These are phyloP conservation scores for Infundibulicybe gibba DNA, from an alignment of 768 basidiomycete species.

Conservation along the genomic window DNA sequence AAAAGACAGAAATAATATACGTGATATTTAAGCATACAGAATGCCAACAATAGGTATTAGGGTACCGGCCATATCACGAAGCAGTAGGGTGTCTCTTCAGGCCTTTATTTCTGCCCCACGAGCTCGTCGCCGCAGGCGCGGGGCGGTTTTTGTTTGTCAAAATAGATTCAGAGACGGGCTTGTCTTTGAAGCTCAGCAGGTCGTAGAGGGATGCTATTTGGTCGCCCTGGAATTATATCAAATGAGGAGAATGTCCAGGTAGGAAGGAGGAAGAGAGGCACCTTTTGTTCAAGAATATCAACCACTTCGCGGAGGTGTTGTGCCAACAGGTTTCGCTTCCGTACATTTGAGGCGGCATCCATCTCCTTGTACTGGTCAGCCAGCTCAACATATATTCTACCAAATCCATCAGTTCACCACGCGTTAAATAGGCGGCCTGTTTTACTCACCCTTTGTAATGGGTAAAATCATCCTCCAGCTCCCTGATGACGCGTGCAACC, in stretches of 20 bases:
- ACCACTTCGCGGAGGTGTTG: conserved; percentile 89
- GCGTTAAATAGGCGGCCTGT: conserved; percentile 2
- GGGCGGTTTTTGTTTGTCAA: conserved; percentile 11
- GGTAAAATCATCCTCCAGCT: conserved; percentile 92
- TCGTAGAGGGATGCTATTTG: conserved; percentile 93
- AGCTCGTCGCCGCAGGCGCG: conserved; percentile 4
- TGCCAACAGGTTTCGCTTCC: conserved; percentile 82
- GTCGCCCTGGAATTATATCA: conserved; percentile 60
- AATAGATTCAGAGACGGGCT: conserved; percentile 31
- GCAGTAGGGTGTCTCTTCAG: not conserved
- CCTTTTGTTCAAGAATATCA: conserved; percentile 90
- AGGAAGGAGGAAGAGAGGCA: conserved; percentile 21
- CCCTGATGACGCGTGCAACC: conserved; percentile 74
- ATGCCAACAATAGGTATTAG: no score
- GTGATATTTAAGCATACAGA: no score
- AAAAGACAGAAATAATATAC: no score
- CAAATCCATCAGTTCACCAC: conserved; percentile 2
- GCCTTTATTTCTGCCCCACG: conserved; percentile 1
- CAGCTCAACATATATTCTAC: conserved; percentile 84
- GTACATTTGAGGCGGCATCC: conserved; percentile 78
- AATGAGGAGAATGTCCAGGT: not conserved
- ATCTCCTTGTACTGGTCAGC: conserved; percentile 92
- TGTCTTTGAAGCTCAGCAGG: conserved; percentile 74
- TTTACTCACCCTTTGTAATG: conserved; percentile 85
- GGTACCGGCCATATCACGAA: no score